Percentiles rank a stretch among this genome's conserved stretches.
These are phyloP conservation scores for Eremothecium gossypii DNA, from an alignment of 1,139 yeast species.

Conservation along the genomic window DNA sequence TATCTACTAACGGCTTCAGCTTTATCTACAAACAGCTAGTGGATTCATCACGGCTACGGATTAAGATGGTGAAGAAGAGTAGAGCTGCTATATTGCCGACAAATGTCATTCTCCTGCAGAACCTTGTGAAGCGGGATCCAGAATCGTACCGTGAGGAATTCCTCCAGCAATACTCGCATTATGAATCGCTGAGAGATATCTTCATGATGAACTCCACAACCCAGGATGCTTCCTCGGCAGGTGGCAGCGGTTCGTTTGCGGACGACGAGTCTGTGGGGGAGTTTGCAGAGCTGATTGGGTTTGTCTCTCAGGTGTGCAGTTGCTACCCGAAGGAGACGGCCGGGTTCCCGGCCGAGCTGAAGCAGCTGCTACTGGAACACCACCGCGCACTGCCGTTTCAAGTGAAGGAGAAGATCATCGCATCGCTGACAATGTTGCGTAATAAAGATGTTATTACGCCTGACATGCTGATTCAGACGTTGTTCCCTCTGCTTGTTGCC, in stretches of 20 bases:
- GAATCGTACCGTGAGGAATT: slow-evolving; percentile 90
- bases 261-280: slow-evolving; percentile 50
- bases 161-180: slow-evolving; percentile 83
- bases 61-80: slow-evolving; percentile 68
- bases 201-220: slow-evolving; percentile 39
- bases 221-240: slow-evolving; percentile 14
- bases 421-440: slow-evolving; percentile 79
- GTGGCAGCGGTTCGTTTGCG: slow-evolving; percentile 7
- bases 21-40: neutral
- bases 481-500: slow-evolving; percentile 68
- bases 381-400: slow-evolving; percentile 79
- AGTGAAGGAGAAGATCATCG: slow-evolving; percentile 83
- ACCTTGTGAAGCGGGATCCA: slow-evolving; percentile 88
- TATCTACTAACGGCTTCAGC: neutral
- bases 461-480: slow-evolving; percentile 70
- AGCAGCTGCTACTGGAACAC: slow-evolving; percentile 55
- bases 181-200: slow-evolving; percentile 81
- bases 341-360: slow-evolving; percentile 72
- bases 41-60: neutral
- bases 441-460: slow-evolving; percentile 77
- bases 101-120: slow-evolving; percentile 82
- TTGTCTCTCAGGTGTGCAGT: slow-evolving; percentile 81
- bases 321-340: slow-evolving; percentile 88
- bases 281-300: slow-evolving; percentile 78
- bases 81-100: slow-evolving; percentile 90